Conservation (phyloP, 2,329 filamentous ascomycete species). For the Colletotrichum eremochloae region DNA sequence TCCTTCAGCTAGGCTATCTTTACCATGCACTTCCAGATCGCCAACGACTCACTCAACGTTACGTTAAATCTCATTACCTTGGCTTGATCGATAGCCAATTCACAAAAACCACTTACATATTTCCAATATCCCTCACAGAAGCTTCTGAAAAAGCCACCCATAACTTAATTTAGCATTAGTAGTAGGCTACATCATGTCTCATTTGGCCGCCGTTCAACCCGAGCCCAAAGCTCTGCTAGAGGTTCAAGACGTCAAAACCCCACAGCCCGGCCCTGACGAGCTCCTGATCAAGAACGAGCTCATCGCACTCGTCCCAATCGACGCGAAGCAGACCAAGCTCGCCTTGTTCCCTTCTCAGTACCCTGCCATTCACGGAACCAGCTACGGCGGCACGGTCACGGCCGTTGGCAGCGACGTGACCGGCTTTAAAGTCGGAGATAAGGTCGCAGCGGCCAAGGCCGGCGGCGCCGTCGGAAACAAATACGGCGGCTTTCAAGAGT, state of each 20-base stretch:
- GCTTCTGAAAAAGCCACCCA: background rate
- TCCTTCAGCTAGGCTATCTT: background rate
- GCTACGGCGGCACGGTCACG: slow-evolving; percentile 46
- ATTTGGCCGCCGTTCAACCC: slow-evolving; percentile 34
- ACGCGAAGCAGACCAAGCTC: slow-evolving; percentile 48
- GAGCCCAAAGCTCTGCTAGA: slow-evolving; percentile 26
- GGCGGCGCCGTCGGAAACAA: slow-evolving; percentile 31
- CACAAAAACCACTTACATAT: background rate
- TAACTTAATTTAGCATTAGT: too few relatives aligned
- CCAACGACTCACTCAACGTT: background rate
- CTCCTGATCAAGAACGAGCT: slow-evolving; percentile 47
- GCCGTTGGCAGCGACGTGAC: slow-evolving; percentile 44
- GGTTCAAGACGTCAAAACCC: slow-evolving; percentile 29
- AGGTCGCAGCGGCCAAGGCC: slow-evolving; percentile 39
- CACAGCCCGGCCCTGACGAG: slow-evolving; percentile 43
- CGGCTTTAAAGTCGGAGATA: slow-evolving; percentile 46
- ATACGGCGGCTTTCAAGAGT: slow-evolving; percentile 28
- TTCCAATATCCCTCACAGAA: background rate
- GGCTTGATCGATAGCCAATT: too few relatives aligned
- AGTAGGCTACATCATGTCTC: slow-evolving; percentile 5
- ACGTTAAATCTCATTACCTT: background rate
- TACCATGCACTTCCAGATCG: too few relatives aligned
- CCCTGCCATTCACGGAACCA: slow-evolving; percentile 38
- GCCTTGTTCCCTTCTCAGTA: slow-evolving; percentile 42
- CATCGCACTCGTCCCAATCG: slow-evolving; percentile 48